Conservation (phyloP, 345 rosid genomes). For the Hirschfeldia incana region DNA sequence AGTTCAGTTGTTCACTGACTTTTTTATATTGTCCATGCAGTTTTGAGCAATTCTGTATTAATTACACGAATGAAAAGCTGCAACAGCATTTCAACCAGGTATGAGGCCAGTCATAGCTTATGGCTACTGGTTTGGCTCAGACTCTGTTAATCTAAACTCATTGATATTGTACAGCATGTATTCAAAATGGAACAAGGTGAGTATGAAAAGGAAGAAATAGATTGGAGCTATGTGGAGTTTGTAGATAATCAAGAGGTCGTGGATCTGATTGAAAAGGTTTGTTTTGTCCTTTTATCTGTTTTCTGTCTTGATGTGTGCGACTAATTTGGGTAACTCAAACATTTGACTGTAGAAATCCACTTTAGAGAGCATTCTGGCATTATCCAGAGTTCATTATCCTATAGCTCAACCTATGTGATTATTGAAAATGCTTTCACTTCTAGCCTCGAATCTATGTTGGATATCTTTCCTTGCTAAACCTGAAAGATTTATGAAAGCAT, state of each 20-base stretch:
- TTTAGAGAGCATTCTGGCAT: slow-evolving; percentile 10
- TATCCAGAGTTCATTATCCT: not conserved
- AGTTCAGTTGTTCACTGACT: slow-evolving; percentile 24
- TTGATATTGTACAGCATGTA: slow-evolving; percentile 62
- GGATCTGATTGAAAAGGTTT: slow-evolving; percentile 92
- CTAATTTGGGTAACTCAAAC: slow-evolving; percentile 8
- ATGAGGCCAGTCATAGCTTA: slow-evolving; percentile 55
- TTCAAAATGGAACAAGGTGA: slow-evolving; percentile 90
- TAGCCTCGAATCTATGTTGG: not conserved
- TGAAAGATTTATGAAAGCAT: slow-evolving; percentile 13
- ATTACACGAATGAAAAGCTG: slow-evolving; percentile 88
- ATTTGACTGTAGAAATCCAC: slow-evolving; percentile 4
- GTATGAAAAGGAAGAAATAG: slow-evolving; percentile 70
- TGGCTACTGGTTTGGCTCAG: slow-evolving; percentile 22
- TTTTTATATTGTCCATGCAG: slow-evolving; percentile 44
- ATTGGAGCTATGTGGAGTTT: slow-evolving; percentile 87
- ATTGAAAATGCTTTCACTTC: slow-evolving; percentile 1
- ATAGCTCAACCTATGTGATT: not conserved
- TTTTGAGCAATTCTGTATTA: slow-evolving; percentile 93
- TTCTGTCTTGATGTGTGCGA: not conserved
- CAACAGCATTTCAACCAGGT: slow-evolving; percentile 99
- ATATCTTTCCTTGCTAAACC: slow-evolving; percentile 17
- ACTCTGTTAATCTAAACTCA: slow-evolving; percentile 36
- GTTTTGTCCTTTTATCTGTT: slow-evolving; percentile 13
- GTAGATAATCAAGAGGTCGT: slow-evolving; percentile 88